phyloP scores from a whole-genome alignment of 164 flowering plant species.

The Dillenia suffruticosa region DNA sequence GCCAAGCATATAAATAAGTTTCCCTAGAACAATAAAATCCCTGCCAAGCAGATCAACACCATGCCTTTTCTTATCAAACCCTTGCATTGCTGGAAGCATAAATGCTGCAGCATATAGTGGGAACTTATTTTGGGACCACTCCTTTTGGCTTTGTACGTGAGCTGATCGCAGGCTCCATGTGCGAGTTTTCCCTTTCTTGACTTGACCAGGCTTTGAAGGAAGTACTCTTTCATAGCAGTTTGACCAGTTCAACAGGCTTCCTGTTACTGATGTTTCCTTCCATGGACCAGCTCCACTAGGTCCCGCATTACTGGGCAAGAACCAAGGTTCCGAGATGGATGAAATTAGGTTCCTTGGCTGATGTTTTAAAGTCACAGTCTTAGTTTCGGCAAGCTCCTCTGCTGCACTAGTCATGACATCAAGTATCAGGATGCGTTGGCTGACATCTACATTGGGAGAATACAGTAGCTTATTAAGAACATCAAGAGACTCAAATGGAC shows the following conservation, averaged over 20 bases:
- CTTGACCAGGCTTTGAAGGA: conserved; percentile 52
- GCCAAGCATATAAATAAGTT: conserved; percentile 90
- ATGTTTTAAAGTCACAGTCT: conserved; percentile 31
- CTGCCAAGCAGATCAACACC: conserved; percentile 92
- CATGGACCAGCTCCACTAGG: conserved; percentile 80
- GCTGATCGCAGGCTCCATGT: conserved; percentile 61
- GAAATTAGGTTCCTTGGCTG: conserved; percentile 46
- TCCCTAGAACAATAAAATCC: conserved; percentile 91
- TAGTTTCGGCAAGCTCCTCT: conserved; percentile 70
- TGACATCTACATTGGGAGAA: conserved; percentile 83
- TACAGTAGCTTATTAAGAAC: conserved; percentile 63
- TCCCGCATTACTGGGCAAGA: conserved; percentile 61
- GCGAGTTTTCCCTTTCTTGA: conserved; percentile 72
- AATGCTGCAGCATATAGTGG: conserved; percentile 93
- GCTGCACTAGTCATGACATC: conserved; percentile 96
- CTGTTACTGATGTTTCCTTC: conserved; percentile 70
- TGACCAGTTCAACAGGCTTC: conserved; percentile 60
- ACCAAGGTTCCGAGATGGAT: conserved; percentile 76
- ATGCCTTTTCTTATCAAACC: conserved; percentile 89
- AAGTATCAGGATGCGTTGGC: conserved; percentile 89
- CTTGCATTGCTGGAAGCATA: conserved; percentile 98
- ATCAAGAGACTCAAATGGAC: conserved; percentile 74
- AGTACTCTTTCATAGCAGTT: conserved; percentile 80
- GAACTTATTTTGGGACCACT: conserved; percentile 66
- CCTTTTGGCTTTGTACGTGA: conserved; percentile 30